Evolutionary conservation across 73 alveolate genomes (phyloP), one percentile per base, ranked within the genome.

Genomic region (Tetrahymena borealis): DNA sequence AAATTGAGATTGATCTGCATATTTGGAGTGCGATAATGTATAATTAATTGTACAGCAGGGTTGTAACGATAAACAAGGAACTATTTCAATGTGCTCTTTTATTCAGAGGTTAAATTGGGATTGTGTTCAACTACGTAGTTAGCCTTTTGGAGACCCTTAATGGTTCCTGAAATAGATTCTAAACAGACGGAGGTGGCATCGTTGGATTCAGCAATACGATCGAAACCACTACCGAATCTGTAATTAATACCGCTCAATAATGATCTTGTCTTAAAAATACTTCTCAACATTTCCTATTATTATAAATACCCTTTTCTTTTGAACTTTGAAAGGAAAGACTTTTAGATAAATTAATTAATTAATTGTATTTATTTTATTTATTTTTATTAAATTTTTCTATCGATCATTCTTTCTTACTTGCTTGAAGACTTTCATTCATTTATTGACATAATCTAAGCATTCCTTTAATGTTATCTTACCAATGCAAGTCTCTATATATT

Each of bases 111-210:
- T 15, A 93, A 79, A 42, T 93, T 93, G 40, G 94, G 78, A 78
- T 93, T 77, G 85, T 91, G 94, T 38, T 93, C 96, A 24, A 93
- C 96, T 11, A 93, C 96, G 90, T 93, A 93, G 78, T 93, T 93
- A n/a, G 91, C 79, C 85, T 93, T 40, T 91, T 91, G 20, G 79
- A 93, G 78, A 20, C 96, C 96, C 79, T 93, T 93, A 13, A 93
- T 90, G 16, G 95, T 93, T 38, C 95, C 91, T 11, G 77, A 36
- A 38, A 79, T 79, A 38, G 79, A 90, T 38, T 90, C 79, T n/a
- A 60, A 60, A 28, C 85, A 60, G 31, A 60, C 28, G 16, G 85
- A 60, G 28, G 85, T 60, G 35, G 85, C 85, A 60, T 60, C 85
- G 38, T 60, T 60, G 85, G 85, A 60, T 35, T 60, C 85, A 20